Base-by-base conservation (phyloP, 805 yeast genomes). In the Lachancea sp. region DNA sequence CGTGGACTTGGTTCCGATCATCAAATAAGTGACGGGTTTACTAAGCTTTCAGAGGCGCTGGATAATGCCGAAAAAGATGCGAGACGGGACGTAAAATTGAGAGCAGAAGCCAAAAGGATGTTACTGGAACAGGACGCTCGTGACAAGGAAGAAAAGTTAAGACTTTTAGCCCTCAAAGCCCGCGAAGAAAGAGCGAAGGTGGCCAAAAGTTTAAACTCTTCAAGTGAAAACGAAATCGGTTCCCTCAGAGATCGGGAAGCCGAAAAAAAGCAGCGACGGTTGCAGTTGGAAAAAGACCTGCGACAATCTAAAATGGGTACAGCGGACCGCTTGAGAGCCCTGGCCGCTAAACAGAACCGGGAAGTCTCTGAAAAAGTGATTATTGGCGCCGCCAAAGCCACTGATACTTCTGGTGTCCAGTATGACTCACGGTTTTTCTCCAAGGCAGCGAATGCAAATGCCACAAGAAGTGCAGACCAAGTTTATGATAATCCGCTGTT, bases 31-130 rank as follows among this genome's bases (percentile, higher is more conserved):
- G 77, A 78, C 45, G 79, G 79, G 37, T 81, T 83, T 58, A 72
- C 77, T 2, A 69, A 73, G 27, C 70, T 91, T 19, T 77, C 89
- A 1, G 76, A 73, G 41, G 96, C 97, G 0, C 69, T 91, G 42
- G 82, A 78, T 42, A 66, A 67, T 13, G 95, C 93, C 0, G 91
- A 80, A 42, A 65, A 69, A 19, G 69, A 73, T 42, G 83, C 84
- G 1, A 67, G 84, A 40, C 74, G 76, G 38, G 81, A 78, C 46
- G 69, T 82, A 29, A 69, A 69, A 38, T 57, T 72, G 44, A 70
- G 82, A 43, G 72, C 76, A 19, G 72, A 71, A 30, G 61, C 75
- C 63, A 75, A 73, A 55, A 69, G 68, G 49, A 66, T 71, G 53
- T 55, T 71, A 31, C 77, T 77, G 13, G 81, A 75, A 51, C 68